Percentiles rank a stretch among this genome's conserved stretches.
phyloP scores from a whole-genome alignment of 2,329 filamentous ascomycete genomes.

The Penicillium italicum region DNA sequence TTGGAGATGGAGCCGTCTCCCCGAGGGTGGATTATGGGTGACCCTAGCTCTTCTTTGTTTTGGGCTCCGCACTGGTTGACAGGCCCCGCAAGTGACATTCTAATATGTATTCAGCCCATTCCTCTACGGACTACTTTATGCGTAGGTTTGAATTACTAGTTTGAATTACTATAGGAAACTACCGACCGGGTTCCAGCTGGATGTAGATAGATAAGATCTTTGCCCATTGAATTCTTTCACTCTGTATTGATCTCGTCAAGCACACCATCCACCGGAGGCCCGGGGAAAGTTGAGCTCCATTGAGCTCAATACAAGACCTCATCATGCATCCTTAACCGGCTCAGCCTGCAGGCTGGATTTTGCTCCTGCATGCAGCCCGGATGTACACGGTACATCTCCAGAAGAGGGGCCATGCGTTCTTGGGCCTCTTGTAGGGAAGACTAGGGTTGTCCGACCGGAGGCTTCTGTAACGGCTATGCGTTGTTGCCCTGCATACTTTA shows the following conservation, averaged over 20 bases:
- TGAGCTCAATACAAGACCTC: conserved; percentile 9
- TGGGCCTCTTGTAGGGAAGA: background rate
- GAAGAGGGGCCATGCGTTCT: background rate
- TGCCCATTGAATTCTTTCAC: background rate
- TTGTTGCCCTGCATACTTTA: conserved; percentile 22
- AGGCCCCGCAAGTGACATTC: conserved; percentile 8
- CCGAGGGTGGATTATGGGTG: conserved; percentile 6
- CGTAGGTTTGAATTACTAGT: background rate
- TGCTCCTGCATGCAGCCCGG: conserved; percentile 6
- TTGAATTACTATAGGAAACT: background rate
- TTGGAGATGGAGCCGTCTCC: conserved; percentile 4
- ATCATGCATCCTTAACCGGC: conserved; percentile 8
- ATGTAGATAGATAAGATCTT: background rate
- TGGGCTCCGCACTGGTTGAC: conserved; percentile 12
- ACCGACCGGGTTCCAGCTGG: too few species aligned
- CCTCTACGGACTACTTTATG: background rate
- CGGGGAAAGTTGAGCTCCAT: background rate
- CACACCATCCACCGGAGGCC: conserved; percentile 11
- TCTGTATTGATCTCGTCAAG: conserved; percentile 11
- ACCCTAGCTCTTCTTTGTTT: conserved; percentile 6
- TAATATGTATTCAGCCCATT: background rate
- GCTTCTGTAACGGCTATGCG: conserved; percentile 19
- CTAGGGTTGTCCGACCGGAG: background rate
- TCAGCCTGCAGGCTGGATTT: background rate
- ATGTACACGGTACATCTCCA: background rate